phyloP scores from a whole-genome alignment of 2,329 filamentous ascomycete species.

The Cadophora sp. region DNA sequence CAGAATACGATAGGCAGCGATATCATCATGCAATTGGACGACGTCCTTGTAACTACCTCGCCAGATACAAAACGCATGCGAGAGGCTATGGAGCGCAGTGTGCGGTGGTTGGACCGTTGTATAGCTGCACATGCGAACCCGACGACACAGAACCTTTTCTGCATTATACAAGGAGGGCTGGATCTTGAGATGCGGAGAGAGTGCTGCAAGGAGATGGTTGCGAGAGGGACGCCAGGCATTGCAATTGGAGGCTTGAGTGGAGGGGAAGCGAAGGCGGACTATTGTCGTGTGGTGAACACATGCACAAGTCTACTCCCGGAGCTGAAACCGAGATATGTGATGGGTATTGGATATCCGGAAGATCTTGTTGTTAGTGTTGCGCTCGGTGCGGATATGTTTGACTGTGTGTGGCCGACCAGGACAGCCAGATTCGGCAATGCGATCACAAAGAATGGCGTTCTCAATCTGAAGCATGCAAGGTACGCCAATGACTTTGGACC shows the following conservation, averaged over 20 bases:
- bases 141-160: constrained; percentile 89
- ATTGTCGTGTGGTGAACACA: constrained; percentile 86
- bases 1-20: constrained; percentile 98
- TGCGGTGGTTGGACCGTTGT: constrained; percentile 96
- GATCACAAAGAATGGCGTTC: constrained; percentile 78
- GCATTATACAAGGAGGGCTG: constrained; percentile 96
- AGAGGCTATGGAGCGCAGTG: constrained; percentile 92
- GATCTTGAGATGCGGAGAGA: constrained; percentile 84
- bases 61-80: constrained; percentile 87
- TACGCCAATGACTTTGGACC: constrained; percentile 84
- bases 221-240: constrained; percentile 90
- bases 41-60: constrained; percentile 95
- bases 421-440: constrained; percentile 97
- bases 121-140: constrained; percentile 88
- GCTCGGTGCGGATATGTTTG: constrained; percentile 98
- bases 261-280: constrained; percentile 92
- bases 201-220: constrained; percentile 88
- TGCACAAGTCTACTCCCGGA: constrained; percentile 88
- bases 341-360: constrained; percentile 98
- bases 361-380: constrained; percentile 93
- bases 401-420: constrained; percentile 97
- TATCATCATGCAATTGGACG: constrained; percentile 99
- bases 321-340: constrained; percentile 96
- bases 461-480: constrained; percentile 80
- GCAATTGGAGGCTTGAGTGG: constrained; percentile 95